These are phyloP conservation scores for Metschnikowia aberdeeniae DNA, from an alignment of 805 yeast genomes.

Conservation along the genomic window DNA sequence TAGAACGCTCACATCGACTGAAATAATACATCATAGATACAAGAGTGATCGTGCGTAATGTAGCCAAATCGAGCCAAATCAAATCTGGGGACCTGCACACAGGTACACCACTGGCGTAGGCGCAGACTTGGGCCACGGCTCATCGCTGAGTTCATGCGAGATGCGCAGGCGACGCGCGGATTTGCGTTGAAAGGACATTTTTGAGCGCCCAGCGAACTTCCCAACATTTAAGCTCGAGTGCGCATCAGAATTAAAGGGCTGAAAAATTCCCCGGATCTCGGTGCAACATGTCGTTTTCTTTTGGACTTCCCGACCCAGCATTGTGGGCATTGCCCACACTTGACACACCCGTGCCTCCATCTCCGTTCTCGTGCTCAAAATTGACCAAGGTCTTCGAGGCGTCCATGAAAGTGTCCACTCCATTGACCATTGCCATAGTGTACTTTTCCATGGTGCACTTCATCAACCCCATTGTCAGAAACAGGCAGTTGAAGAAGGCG, in stretches of 20 bases:
- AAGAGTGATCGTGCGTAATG: no score
- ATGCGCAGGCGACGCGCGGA: background rate
- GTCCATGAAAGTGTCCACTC: slow-evolving; percentile 49
- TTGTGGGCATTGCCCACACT: slow-evolving; percentile 31
- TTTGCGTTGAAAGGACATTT: background rate
- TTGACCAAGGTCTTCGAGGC: slow-evolving; percentile 34
- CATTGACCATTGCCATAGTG: slow-evolving; percentile 52
- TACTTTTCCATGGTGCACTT: slow-evolving; percentile 58
- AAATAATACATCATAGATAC: no score
- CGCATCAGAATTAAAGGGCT: background rate
- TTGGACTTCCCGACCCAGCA: slow-evolving; percentile 33
- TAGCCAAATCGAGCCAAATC: no score
- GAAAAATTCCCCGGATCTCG: background rate
- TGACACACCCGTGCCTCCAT: slow-evolving; percentile 27
- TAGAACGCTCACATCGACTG: no score
- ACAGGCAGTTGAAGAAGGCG: slow-evolving; percentile 40
- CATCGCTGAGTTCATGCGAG: background rate
- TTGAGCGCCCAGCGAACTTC: slow-evolving; percentile 1
- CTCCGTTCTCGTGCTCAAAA: slow-evolving; percentile 30
- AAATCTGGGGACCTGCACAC: no score
- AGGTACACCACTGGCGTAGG: no score
- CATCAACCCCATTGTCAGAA: slow-evolving; percentile 45
- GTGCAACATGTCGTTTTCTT: slow-evolving; percentile 16
- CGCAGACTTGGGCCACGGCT: background rate
- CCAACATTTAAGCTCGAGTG: slow-evolving; percentile 3